phyloP scores from a whole-genome alignment of 805 yeast species.

The Yarrowia porcina region DNA sequence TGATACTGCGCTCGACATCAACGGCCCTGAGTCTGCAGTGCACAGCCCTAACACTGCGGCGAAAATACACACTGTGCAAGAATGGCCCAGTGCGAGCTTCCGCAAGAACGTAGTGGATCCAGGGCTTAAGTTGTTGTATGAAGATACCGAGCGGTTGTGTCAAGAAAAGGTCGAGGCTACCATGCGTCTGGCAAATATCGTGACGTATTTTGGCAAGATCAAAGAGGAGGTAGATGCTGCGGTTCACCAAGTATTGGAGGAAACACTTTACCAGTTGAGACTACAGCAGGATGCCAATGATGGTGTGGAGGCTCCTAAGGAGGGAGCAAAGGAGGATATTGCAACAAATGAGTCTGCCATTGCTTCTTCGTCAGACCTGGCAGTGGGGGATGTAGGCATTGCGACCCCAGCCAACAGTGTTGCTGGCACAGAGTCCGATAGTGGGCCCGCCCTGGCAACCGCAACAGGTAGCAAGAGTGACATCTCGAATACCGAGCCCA shows the following conservation, averaged over 20 bases:
- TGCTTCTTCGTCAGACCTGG: background rate
- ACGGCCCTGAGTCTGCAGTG: conserved; percentile 54
- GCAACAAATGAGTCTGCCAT: background rate
- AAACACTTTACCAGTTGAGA: conserved; percentile 43
- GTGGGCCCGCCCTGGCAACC: background rate
- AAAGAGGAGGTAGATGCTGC: conserved; percentile 72
- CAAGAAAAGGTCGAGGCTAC: conserved; percentile 67
- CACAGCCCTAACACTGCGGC: conserved; percentile 13
- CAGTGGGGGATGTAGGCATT: conserved; percentile 6
- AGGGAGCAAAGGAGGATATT: background rate
- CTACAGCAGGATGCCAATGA: conserved; percentile 11
- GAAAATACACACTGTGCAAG: conserved; percentile 5
- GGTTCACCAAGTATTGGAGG: conserved; percentile 60
- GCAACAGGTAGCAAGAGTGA: background rate
- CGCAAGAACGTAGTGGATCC: conserved; percentile 39
- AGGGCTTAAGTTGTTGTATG: conserved; percentile 58
- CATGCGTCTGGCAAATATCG: conserved; percentile 65
- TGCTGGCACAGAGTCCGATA: background rate
- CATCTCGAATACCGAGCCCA: background rate
- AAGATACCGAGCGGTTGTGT: conserved; percentile 62
- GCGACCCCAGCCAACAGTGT: conserved; percentile 7
- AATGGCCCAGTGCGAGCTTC: conserved; percentile 24
- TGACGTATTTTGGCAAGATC: conserved; percentile 70
- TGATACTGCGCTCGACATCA: conserved; percentile 69
- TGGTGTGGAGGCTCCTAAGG: conserved; percentile 23